A percentile compares a stretch with the other conserved stretches of the same genome.
These are phyloP conservation scores for Russula griseocarnosa DNA, from an alignment of 768 basidiomycete species.

Conservation along the genomic window DNA sequence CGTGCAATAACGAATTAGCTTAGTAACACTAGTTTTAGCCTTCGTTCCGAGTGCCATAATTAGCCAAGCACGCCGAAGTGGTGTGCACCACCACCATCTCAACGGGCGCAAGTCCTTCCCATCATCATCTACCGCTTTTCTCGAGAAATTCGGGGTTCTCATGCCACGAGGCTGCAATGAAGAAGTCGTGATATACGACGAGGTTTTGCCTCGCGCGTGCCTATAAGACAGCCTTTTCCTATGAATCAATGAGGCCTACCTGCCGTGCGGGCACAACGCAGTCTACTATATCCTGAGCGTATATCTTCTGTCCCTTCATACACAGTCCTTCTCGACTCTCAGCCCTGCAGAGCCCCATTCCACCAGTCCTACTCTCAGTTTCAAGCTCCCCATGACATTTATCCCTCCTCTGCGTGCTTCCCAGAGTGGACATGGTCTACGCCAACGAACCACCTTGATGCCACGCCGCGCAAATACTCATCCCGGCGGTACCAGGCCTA, in stretches of 20 bases:
- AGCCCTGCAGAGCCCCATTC: slow-evolving; percentile 20
- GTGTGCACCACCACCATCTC: slow-evolving; percentile 10
- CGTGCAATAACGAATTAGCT: slow-evolving; percentile 4
- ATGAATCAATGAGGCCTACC: slow-evolving; percentile 17
- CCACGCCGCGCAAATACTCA: slow-evolving; percentile 17
- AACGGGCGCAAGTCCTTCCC: slow-evolving; percentile 16
- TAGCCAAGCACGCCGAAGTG: slow-evolving; percentile 6
- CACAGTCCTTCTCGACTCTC: slow-evolving; percentile 17
- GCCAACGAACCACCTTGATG: neutral
- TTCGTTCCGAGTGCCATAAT: slow-evolving; percentile 11
- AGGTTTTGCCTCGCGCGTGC: slow-evolving; percentile 21
- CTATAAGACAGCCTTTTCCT: slow-evolving; percentile 21
- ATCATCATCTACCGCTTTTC: slow-evolving; percentile 16
- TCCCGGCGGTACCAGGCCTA: slow-evolving; percentile 6
- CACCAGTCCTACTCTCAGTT: neutral
- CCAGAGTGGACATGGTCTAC: neutral
- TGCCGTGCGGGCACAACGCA: slow-evolving; percentile 20
- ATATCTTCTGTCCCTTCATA: slow-evolving; percentile 17
- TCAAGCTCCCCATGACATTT: neutral
- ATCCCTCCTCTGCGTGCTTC: neutral
- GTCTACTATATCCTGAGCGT: slow-evolving; percentile 4
- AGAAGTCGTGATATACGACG: slow-evolving; percentile 23
- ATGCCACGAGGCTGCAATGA: slow-evolving; percentile 23
- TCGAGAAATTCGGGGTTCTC: slow-evolving; percentile 19
- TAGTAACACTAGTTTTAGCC: neutral